A percentile compares a stretch with the other conserved stretches of the same genome.
Evolutionary conservation across 495 filamentous ascomycete species (phyloP).

Genomic region (Aspergillus heteromorphus): DNA sequence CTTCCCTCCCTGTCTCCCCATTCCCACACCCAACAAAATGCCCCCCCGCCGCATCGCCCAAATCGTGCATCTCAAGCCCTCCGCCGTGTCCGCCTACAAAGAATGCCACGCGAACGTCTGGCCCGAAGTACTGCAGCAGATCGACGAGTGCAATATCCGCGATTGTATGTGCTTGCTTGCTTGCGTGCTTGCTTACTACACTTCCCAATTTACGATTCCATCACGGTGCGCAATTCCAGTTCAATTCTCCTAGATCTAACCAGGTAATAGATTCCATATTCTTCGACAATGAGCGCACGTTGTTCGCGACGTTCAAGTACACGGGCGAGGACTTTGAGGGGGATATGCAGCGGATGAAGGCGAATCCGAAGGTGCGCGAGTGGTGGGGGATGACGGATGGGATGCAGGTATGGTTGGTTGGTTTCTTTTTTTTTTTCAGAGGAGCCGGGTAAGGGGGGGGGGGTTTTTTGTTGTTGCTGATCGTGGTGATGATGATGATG

Average conservation of each 20-base stretch:
- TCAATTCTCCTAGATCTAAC: no score
- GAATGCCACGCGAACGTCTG: constrained; percentile 66
- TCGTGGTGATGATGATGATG: background rate
- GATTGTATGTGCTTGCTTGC: constrained; percentile 63
- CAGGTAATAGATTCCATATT: constrained; percentile 70
- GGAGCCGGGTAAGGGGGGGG: no score
- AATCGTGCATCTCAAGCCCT: constrained; percentile 64
- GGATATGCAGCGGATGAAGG: constrained; percentile 68
- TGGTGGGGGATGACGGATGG: constrained; percentile 78
- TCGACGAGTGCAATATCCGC: constrained; percentile 64
- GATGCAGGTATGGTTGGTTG: constrained; percentile 50
- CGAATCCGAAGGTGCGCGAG: constrained; percentile 63
- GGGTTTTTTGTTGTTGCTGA: no score
- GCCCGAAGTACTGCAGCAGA: constrained; percentile 68
- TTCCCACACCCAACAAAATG: constrained; percentile 16
- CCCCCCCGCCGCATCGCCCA: constrained; percentile 54
- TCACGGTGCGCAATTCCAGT: no score
- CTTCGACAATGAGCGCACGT: constrained; percentile 55
- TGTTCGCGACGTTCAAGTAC: constrained; percentile 74
- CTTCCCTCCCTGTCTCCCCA: background rate
- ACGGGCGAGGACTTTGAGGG: constrained; percentile 60
- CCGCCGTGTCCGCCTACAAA: constrained; percentile 60
- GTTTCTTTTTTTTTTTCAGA: no score
- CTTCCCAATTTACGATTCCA: no score
- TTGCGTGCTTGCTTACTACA: no score